A percentile compares a stretch with the other conserved stretches of the same genome.
Conservation (phyloP, 352 stramenopile genomes). For the Phytophthora podocarpi region DNA sequence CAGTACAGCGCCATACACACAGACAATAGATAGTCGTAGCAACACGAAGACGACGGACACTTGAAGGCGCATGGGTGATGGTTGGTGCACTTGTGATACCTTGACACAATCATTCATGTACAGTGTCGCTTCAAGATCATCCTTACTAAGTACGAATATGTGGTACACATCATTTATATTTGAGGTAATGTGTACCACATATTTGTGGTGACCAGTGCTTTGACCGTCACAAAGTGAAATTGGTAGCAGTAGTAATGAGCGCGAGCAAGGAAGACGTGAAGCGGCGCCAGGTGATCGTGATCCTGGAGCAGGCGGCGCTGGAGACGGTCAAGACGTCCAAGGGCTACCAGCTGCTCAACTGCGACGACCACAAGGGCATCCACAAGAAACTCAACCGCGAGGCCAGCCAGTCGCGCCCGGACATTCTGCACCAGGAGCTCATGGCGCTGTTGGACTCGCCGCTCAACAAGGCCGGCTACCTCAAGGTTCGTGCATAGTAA, state of each 20-base stretch:
- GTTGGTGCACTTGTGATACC: constrained; percentile 12
- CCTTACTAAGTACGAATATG: constrained; percentile 10
- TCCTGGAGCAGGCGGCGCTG: constrained; percentile 98
- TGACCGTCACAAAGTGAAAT: neutral
- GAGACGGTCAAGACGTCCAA: constrained; percentile 99
- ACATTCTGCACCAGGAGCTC: constrained; percentile 99
- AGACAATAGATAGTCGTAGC: neutral
- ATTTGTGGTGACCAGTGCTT: constrained; percentile 20
- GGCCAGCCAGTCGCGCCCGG: constrained; percentile 96
- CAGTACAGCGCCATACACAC: constrained; percentile 61
- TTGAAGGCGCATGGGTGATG: neutral
- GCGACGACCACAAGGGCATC: constrained; percentile 97
- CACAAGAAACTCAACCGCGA: constrained; percentile 97
- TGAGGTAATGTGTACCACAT: too few species aligned
- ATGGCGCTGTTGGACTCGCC: constrained; percentile 98
- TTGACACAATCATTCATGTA: too few species aligned
- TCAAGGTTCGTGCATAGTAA: constrained; percentile 79
- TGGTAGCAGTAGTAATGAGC: constrained; percentile 29
- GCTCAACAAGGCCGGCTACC: constrained; percentile 98
- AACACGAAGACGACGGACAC: constrained; percentile 8
- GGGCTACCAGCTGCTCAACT: constrained; percentile 99
- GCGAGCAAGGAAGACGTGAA: constrained; percentile 74
- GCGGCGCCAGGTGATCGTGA: constrained; percentile 94
- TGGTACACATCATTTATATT: constrained; percentile 2
- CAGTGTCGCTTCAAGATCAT: constrained; percentile 34